Percentiles rank a stretch among this genome's conserved stretches.
Conservation (phyloP, 768 basidiomycete genomes). For the Tricholoma terreum region DNA sequence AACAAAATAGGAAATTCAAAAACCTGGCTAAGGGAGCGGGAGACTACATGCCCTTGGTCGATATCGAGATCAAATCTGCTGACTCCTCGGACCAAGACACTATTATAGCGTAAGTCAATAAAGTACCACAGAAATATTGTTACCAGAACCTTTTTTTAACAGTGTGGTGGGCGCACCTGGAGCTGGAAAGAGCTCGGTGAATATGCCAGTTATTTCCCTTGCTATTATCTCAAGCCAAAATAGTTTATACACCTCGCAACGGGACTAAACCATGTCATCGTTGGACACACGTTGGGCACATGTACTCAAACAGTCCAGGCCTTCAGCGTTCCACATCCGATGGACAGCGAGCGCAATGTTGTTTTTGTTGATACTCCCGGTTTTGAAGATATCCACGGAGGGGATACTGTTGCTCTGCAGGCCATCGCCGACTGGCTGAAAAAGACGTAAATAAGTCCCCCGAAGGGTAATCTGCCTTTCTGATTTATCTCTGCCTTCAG, state of each 20-base stretch:
- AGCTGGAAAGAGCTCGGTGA: conserved; percentile 2
- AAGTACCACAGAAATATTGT: neutral
- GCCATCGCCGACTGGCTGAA: conserved; percentile 1
- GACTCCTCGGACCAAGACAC: neutral
- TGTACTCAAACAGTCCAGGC: neutral
- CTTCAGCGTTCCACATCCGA: neutral
- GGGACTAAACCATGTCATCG: neutral
- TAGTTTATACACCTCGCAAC: conserved; percentile 2
- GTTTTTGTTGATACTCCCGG: conserved; percentile 2
- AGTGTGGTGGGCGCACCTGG: conserved; percentile 2
- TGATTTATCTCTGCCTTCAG: neutral
- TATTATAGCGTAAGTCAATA: neutral
- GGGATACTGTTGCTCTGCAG: neutral
- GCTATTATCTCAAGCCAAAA: no score
- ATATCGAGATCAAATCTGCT: neutral
- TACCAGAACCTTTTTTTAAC: neutral
- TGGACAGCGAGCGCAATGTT: neutral
- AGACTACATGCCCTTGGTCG: neutral
- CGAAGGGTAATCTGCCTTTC: neutral
- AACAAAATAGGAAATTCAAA: no score
- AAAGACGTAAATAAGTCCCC: neutral
- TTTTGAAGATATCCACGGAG: neutral
- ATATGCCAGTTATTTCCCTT: neutral
- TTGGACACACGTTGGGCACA: neutral
- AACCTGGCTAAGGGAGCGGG: neutral